Evolutionary conservation across 2,329 filamentous ascomycete species (phyloP).

Genomic region (Arachnomyces sp.): DNA sequence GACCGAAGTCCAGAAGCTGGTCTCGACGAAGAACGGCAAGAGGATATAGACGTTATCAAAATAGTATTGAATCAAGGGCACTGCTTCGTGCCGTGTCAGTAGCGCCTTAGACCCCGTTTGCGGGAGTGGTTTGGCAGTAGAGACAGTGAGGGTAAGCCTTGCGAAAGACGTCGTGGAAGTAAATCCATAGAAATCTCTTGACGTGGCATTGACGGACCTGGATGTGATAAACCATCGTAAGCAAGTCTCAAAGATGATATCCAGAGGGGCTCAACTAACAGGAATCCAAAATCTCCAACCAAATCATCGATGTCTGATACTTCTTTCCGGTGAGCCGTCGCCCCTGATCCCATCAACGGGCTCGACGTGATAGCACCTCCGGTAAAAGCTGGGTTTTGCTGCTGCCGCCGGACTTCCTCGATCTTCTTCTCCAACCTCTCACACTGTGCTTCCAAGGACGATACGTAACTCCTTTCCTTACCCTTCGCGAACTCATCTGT

Average conservation of each 20-base stretch:
- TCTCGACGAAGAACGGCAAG: conserved; percentile 75
- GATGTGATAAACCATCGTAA: conserved; percentile 3
- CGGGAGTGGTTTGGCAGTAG: conserved; percentile 64
- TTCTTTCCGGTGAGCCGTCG: conserved; percentile 50
- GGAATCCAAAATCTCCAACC: conserved; percentile 85
- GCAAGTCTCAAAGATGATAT: too few species aligned
- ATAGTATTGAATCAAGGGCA: conserved; percentile 69
- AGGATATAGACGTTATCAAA: conserved; percentile 72
- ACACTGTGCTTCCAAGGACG: conserved; percentile 82
- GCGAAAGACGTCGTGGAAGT: conserved; percentile 88
- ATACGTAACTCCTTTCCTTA: conserved; percentile 94
- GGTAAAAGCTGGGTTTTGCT: conserved; percentile 46
- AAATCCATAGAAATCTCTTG: conserved; percentile 84
- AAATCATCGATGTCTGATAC: conserved; percentile 83
- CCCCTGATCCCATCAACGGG: conserved; percentile 14
- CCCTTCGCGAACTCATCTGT: conserved; percentile 94
- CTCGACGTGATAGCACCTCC: conserved; percentile 18
- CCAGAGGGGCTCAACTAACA: conserved; percentile 47
- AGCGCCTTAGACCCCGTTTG: conserved; percentile 52
- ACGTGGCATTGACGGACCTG: conserved; percentile 88
- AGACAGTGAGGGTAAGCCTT: conserved; percentile 74
- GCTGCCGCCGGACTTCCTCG: conserved; percentile 33
- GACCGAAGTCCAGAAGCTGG: conserved; percentile 65
- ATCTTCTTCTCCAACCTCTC: conserved; percentile 79
- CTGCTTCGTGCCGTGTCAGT: conserved; percentile 62